Percentiles rank a stretch among this genome's conserved stretches.
These are phyloP conservation scores for Pholiota adiposa DNA, from an alignment of 1,284 basidiomycete genomes.

Conservation along the genomic window DNA sequence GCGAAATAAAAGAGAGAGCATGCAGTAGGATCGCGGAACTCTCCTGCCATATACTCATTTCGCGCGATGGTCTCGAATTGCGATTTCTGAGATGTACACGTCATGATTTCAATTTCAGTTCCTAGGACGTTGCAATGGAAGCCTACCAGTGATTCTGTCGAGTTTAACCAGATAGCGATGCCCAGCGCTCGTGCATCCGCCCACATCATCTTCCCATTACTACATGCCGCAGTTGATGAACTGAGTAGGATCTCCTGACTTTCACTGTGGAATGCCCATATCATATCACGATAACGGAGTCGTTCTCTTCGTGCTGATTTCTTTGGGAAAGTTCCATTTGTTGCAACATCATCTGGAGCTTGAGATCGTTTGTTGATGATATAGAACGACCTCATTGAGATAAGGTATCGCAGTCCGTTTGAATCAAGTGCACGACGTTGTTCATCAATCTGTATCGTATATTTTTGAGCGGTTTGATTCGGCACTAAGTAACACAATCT, in stretches of 20 bases:
- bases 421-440: conserved; percentile 86
- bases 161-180: conserved; percentile 87
- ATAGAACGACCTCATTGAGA: conserved; percentile 85
- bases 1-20: conserved; percentile 97
- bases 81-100: conserved; percentile 52
- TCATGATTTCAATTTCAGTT: neutral
- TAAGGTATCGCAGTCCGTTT: conserved; percentile 89
- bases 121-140: neutral
- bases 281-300: conserved; percentile 87
- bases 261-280: conserved; percentile 96
- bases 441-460: conserved; percentile 70
- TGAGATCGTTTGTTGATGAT: conserved; percentile 70
- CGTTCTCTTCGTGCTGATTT: conserved; percentile 64
- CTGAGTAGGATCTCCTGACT: conserved; percentile 84
- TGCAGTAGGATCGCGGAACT: conserved; percentile 84
- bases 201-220: conserved; percentile 83
- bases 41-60: conserved; percentile 88
- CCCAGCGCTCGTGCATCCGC: conserved; percentile 85
- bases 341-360: conserved; percentile 47
- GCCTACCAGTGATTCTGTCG: conserved; percentile 76
- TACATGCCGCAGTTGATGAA: conserved; percentile 73
- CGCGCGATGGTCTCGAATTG: conserved; percentile 92
- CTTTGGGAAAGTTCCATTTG: conserved; percentile 42
- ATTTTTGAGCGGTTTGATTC: neutral
- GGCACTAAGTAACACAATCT: conserved; percentile 19